These are phyloP conservation scores for Besnoitia besnoiti DNA, from an alignment of 169 alveolate species.

Conservation along the genomic window DNA sequence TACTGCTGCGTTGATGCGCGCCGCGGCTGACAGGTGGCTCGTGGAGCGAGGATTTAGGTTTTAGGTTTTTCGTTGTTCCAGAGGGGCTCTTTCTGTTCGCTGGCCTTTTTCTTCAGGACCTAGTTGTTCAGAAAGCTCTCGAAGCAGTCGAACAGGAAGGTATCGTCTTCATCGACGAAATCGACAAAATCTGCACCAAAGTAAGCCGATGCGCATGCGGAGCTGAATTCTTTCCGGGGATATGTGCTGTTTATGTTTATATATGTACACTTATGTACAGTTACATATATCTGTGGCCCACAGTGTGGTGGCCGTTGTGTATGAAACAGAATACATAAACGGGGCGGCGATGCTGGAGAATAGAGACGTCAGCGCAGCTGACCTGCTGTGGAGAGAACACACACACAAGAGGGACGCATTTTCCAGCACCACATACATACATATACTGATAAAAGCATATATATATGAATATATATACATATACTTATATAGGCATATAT, in stretches of 20 bases:
- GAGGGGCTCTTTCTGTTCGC: background rate
- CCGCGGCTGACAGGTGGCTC: too few species aligned
- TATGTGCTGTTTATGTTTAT: background rate
- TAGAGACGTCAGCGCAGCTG: too few species aligned
- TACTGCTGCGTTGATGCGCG: too few species aligned
- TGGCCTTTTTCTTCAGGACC: constrained; percentile 63
- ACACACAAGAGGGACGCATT: too few species aligned
- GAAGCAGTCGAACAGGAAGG: constrained; percentile 86
- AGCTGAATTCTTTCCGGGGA: background rate
- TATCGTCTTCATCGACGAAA: constrained; percentile 90
- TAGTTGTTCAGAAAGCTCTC: constrained; percentile 80
- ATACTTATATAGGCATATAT: background rate
- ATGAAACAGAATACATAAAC: too few species aligned
- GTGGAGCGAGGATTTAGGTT: too few species aligned
- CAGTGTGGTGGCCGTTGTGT: too few species aligned
- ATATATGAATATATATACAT: background rate
- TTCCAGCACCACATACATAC: too few species aligned
- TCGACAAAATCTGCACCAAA: constrained; percentile 87
- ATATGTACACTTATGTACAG: background rate
- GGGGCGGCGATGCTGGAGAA: too few species aligned
- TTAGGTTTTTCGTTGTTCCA: too few species aligned
- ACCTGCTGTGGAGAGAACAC: too few species aligned
- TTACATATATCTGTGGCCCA: background rate
- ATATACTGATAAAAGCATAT: background rate
- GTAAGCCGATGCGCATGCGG: too few species aligned